Percentiles rank a stretch among this genome's conserved stretches.
Conservation (phyloP, 257 asterid species). For the Orobanche coerulescens region DNA sequence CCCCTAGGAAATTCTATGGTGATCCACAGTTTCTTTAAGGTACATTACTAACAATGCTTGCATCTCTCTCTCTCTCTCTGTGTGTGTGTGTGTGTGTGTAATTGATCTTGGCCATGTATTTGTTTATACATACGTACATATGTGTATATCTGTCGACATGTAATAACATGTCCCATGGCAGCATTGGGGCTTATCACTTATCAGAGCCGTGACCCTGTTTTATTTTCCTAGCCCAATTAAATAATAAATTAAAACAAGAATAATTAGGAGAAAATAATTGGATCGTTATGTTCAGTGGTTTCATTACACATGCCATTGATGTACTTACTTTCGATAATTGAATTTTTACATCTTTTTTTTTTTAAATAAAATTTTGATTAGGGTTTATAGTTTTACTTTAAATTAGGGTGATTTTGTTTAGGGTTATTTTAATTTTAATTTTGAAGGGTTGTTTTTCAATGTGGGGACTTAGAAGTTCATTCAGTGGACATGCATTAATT, state of each 20-base stretch:
- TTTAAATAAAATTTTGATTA: conserved; percentile 15
- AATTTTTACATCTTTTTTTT: conserved; percentile 12
- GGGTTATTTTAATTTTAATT: conserved; percentile 35
- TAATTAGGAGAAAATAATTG: not conserved
- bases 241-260: not conserved
- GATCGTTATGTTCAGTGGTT: conserved; percentile 3
- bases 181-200: conserved; percentile 23
- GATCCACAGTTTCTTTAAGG: conserved; percentile 40
- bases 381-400: conserved; percentile 16
- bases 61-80: too few relatives aligned
- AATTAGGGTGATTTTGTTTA: conserved; percentile 18
- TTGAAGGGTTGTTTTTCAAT: conserved; percentile 16
- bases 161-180: conserved; percentile 41
- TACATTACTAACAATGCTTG: conserved; percentile 30
- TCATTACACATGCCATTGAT: conserved; percentile 33
- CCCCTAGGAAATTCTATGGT: conserved; percentile 23
- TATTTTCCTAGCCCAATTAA: conserved; percentile 18
- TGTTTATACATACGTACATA: conserved; percentile 8
- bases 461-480: conserved; percentile 21
- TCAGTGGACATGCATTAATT: conserved; percentile 14
- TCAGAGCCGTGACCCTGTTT: conserved; percentile 7
- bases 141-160: conserved; percentile 25
- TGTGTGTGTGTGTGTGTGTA: conserved; percentile 11
- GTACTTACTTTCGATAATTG: too few relatives aligned
- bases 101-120: conserved; percentile 12